Evolutionary conservation across 2,329 filamentous ascomycete species (phyloP).

Genomic region (Graphilbum fragrans): DNA sequence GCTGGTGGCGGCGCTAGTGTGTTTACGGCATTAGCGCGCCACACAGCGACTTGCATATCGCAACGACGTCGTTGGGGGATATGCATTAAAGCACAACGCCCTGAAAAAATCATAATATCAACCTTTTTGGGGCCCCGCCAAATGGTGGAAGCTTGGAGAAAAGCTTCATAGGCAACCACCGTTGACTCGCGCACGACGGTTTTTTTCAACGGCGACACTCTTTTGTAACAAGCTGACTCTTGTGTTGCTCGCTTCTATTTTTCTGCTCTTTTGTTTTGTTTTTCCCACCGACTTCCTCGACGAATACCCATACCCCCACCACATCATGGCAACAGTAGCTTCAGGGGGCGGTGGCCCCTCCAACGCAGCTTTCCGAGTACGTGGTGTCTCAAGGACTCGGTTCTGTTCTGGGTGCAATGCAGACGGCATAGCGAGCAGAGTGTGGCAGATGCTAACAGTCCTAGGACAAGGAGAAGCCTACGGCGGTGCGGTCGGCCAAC

Average conservation of each 20-base stretch:
- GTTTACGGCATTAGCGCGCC: not conserved
- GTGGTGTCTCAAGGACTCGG: constrained; percentile 8
- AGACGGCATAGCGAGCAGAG: not conserved
- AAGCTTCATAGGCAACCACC: constrained; percentile 7
- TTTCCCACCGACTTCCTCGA: not conserved
- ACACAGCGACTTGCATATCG: not conserved
- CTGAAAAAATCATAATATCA: constrained; percentile 4
- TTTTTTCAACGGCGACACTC: not conserved
- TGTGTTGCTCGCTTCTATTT: not conserved
- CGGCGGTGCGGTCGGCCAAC: constrained; percentile 90
- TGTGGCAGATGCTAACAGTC: constrained; percentile 7
- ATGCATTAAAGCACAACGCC: not conserved
- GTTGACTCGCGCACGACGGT: not conserved
- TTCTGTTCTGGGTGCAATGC: too few species aligned
- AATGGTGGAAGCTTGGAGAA: constrained; percentile 6
- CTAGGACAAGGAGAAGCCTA: constrained; percentile 91
- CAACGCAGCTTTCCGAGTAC: constrained; percentile 47
- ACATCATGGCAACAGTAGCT: constrained; percentile 32
- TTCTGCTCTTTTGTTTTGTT: not conserved
- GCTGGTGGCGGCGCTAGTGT: constrained; percentile 7
- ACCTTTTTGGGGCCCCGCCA: constrained; percentile 4
- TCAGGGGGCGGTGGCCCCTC: constrained; percentile 25
- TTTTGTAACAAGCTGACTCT: not conserved
- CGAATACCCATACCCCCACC: not conserved
- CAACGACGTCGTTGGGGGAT: not conserved